Evolutionary conservation across 257 asterid genomes (phyloP), one percentile per base, ranked within the genome.

Genomic region (Coffea eugenioides): DNA sequence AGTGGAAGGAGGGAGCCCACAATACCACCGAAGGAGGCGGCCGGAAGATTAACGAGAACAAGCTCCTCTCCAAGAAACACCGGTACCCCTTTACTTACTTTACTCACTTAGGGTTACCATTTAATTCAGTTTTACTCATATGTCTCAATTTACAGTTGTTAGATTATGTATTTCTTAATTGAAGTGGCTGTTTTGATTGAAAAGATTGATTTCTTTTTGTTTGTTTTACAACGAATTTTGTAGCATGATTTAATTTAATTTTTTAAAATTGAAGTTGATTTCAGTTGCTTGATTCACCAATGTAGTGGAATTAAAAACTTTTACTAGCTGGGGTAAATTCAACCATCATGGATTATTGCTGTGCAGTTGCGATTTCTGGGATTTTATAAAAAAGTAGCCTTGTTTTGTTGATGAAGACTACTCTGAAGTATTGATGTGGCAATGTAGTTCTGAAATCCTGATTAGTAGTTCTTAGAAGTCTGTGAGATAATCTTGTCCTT

Each of bases 11-110:
- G 31, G 98, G 99, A 15, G 97, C 99, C 25, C 84, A 79, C 78
- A 96, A 96, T 76, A 90, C 90, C 79, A 92, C 97, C 74, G 98
- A 96, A 88, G 95, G 91, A 11, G 97, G 98, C 65, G 99, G 98
- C 85, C 97, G 99, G 61, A 96, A 96, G 86, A 89, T 96, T 88
- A 96, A 96, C 90, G 98, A 96, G 93, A 96, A 96, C 92, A 96
- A 96, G 84, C 95, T 96, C 83, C 97, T 96, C 83, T 92, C 98
- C 73, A 96, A 96, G 91, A 96, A 91, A 80, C 61, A 87, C 62
- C 91, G 98, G 99, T 92, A 51, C 2, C 34, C 34, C 25, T 20
- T 77, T 69, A n/a, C 31, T 0, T 56, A 14, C 59, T 20, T 21
- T 20, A 5, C 11, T 57, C 43, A 21, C 16, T 18, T 71, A 70